Base-by-base conservation (phyloP, 2,329 filamentous ascomycete genomes). In the Curvularia verruculosa region DNA sequence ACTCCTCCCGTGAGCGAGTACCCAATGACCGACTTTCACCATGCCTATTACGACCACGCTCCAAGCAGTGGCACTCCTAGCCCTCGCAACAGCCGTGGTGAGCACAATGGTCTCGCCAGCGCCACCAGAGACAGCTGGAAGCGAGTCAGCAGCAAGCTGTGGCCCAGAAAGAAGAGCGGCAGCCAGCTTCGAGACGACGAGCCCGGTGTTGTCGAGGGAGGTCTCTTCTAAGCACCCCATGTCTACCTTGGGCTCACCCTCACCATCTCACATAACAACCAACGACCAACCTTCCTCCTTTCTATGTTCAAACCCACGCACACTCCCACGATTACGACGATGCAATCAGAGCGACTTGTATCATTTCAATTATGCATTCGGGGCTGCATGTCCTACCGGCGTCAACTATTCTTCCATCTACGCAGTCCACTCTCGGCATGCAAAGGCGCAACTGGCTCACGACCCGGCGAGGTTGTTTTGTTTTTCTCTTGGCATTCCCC, bases 1-100 rank as follows among this genome's bases (percentile, higher is more conserved):
- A 92, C 90, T 5, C 90, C 90, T 0, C 89, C 89, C 1, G 90
- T 90, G 31, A 74, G 64, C 60, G 72, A 75, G 45, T 74, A 73
- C 36, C 89, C 89, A 5, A 73, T 75, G 71, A 66, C 59, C 10
- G 75, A 77, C 46, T 73, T 70, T 41, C 66, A 73, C 24, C 72
- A 73, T 37, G 68, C 70, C 24, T 75, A 75, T 56, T 73, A 72
- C 58, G 73, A 76, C 50, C 68, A 55, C 34, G 69, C 70, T 37
- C 64, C 71, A 3, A 65, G 62, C 48, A 73, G 72, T 41, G 71
- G 72, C 52, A 77, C 74, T 0, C 74, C 74, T 19, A 77, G 75
- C 54, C 75, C 75, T 19, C 66, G 74, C 51, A 67, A 71, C 40
- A 76, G 74, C 54, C 69, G 75, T 23, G 72, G 71, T 13, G 75